Percentiles rank a stretch among this genome's conserved stretches.
Evolutionary conservation across 179 eudicot genomes (phyloP).

Genomic region (Silene vulgaris): DNA sequence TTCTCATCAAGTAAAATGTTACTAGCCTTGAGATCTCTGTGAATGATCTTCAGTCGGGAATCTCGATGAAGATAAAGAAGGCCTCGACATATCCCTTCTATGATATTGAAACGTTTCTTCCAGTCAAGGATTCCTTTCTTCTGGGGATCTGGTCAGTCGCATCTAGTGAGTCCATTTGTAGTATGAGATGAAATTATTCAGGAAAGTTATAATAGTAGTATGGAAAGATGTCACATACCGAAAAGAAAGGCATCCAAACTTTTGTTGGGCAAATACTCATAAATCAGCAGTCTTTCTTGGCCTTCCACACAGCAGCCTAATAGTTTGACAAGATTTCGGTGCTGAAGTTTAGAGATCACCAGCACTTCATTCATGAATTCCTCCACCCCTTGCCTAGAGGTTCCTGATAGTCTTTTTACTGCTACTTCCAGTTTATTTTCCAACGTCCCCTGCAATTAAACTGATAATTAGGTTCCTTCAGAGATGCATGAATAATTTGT

Average conservation of each 20-base stretch:
- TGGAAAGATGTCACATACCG: slow-evolving; percentile 16
- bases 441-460: slow-evolving; percentile 24
- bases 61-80: slow-evolving; percentile 53
- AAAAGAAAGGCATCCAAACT: slow-evolving; percentile 38
- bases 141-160: slow-evolving; percentile 21
- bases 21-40: slow-evolving; percentile 37
- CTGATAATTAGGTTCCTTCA: background rate
- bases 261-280: slow-evolving; percentile 28
- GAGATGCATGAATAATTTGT: background rate
- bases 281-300: slow-evolving; percentile 28
- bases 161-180: background rate
- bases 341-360: slow-evolving; percentile 36
- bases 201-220: slow-evolving; percentile 3
- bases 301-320: slow-evolving; percentile 33
- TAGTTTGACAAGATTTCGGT: slow-evolving; percentile 31
- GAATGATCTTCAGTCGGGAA: slow-evolving; percentile 43
- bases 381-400: slow-evolving; percentile 29
- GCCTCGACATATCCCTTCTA: slow-evolving; percentile 41
- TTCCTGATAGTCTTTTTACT: slow-evolving; percentile 30
- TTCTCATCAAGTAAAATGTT: slow-evolving; percentile 21
- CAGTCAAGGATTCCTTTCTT: slow-evolving; percentile 31
- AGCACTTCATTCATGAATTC: slow-evolving; percentile 35
- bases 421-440: slow-evolving; percentile 27
- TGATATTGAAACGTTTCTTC: slow-evolving; percentile 29
- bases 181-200: background rate